Conservation (phyloP, 345 rosid species). For the Theobroma cacao region DNA sequence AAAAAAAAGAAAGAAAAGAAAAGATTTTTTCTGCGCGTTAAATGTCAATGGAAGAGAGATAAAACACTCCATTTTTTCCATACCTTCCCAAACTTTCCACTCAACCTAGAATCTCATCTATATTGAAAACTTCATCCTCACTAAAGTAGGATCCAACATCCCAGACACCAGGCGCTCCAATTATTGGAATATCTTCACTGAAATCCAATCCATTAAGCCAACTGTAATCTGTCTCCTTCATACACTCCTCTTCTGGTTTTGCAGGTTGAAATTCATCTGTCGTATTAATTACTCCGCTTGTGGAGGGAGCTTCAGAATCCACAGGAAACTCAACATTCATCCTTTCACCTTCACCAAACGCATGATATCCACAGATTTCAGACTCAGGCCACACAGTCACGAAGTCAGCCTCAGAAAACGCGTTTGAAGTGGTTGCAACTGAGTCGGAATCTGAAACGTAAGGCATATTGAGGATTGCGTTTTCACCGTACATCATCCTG, state of each 20-base stretch:
- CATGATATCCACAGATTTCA: neutral
- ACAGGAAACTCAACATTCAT: neutral
- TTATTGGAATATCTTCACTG: too few species aligned
- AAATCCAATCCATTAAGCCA: too few species aligned
- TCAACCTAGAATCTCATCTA: too few species aligned
- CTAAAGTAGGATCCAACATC: too few species aligned
- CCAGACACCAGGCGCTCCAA: too few species aligned
- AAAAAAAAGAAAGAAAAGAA: too few species aligned
- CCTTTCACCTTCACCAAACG: neutral
- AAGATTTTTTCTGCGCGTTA: too few species aligned
- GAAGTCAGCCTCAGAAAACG: neutral
- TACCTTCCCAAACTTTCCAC: too few species aligned
- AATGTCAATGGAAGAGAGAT: too few species aligned
- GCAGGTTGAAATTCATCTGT: neutral
- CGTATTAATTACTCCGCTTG: neutral
- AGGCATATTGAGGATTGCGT: constrained; percentile 61
- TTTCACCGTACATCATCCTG: constrained; percentile 53
- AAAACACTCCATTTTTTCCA: too few species aligned
- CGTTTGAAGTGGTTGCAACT: neutral
- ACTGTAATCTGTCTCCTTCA: neutral
- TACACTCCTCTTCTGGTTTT: neutral
- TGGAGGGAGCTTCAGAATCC: neutral
- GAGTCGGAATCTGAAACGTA: neutral
- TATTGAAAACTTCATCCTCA: too few species aligned
- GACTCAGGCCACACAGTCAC: too few species aligned